Conservation (phyloP, 164 flowering plant genomes). For the Kalanchoe fedtschenkoi region DNA sequence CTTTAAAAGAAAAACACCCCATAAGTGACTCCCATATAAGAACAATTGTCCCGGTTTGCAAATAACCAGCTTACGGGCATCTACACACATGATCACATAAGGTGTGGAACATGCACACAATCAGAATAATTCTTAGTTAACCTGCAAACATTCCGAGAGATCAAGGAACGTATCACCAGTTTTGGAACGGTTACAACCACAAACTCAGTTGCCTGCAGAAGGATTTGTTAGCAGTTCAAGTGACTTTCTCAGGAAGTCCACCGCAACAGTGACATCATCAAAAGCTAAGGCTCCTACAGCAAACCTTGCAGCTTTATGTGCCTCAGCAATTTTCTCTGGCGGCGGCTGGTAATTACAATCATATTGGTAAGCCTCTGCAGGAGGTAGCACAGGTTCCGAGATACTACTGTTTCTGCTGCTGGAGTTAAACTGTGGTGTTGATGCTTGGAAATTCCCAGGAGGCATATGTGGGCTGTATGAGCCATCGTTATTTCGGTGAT, state of each 20-base stretch:
- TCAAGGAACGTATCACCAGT: neutral
- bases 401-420: slow-evolving; percentile 22
- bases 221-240: slow-evolving; percentile 88
- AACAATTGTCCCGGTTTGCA: no score
- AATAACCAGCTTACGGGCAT: no score
- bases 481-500: slow-evolving; percentile 50
- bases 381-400: slow-evolving; percentile 25
- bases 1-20: no score
- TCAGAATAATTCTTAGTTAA: neutral
- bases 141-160: neutral
- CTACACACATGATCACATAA: no score
- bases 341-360: slow-evolving; percentile 72
- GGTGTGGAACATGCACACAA: no score
- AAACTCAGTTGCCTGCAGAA: slow-evolving; percentile 46
- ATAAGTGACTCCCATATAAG: no score
- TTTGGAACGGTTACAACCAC: neutral
- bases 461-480: slow-evolving; percentile 37
- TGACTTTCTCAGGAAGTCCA: slow-evolving; percentile 65
- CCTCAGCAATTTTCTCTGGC: slow-evolving; percentile 86
- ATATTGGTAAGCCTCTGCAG: slow-evolving; percentile 35
- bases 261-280: slow-evolving; percentile 81
- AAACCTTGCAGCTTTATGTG: slow-evolving; percentile 97
- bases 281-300: slow-evolving; percentile 99
- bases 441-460: slow-evolving; percentile 23
- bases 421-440: slow-evolving; percentile 26